Base-by-base conservation (phyloP, 2,329 filamentous ascomycete species). In the Epichloe sibirici region DNA sequence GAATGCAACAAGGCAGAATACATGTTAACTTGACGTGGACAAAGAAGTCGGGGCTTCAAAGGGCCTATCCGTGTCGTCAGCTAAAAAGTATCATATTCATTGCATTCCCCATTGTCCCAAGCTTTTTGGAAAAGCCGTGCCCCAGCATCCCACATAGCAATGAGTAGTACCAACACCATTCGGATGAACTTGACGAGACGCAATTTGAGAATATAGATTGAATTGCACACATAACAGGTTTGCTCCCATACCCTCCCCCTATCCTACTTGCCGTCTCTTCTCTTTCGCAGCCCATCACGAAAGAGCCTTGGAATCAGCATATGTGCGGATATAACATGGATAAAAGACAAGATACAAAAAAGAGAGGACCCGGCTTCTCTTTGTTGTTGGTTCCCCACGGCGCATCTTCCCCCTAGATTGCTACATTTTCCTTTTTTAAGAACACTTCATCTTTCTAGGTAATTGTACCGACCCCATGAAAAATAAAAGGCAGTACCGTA, bases 401-500 rank as follows among this genome's bases (percentile, higher is more conserved):
- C 17, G 17, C 21, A n/a, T 48, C 45, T 44, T 48, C 42, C 31
- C 31, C 45, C 50, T 25, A n/a, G 37, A n/a, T 42, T 48, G 44
- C 3, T 7, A 45, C 25, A 21, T 17, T 34, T 31, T 45, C 7
- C 15, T 45, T 49, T 17, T 49, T 17, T 42, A 34, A 37, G 3
- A 4, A 31, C 28, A 31, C 28, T 31, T 31, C 4, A 31, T 31
- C 28, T 31, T 31, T 9, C 28, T 31, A 9, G 28, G 28, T 11
- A 11, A 11, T 9, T 31, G 28, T 31, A 31, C 28, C 28, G 28
- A 31, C 17, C 38, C 34, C 45, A 15, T 9, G 40, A 45, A 40
- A 49, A 52, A 45, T 12, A 21, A 34, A 39, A n/a, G 25, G 35
- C 23, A 37, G 28, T 45, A 25, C 59, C 59, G 61, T 61, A 62